phyloP scores from a whole-genome alignment of 805 yeast genomes.

The Cyberlindnera amylophila region DNA sequence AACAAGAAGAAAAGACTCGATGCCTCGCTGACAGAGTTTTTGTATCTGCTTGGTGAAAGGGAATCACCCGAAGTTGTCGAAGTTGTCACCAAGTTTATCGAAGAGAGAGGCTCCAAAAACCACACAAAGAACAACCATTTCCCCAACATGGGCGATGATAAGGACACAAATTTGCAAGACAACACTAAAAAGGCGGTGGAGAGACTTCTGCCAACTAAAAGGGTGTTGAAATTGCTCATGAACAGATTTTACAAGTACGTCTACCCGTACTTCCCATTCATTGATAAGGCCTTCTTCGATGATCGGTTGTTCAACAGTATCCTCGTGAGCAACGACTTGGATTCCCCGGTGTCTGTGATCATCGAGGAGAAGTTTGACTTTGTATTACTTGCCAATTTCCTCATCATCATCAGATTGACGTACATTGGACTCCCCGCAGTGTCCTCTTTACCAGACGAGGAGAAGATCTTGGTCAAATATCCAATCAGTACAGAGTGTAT shows the following conservation, averaged over 20 bases:
- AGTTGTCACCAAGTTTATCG: constrained; percentile 18
- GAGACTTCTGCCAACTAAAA: constrained; percentile 35
- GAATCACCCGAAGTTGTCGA: constrained; percentile 20
- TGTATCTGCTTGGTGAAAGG: constrained; percentile 22
- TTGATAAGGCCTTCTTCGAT: constrained; percentile 37
- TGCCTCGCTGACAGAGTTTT: constrained; percentile 19
- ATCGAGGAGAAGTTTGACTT: constrained; percentile 39
- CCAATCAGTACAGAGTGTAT: constrained; percentile 39
- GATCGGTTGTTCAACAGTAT: constrained; percentile 29
- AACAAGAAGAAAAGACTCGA: constrained; percentile 22
- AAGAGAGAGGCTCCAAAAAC: constrained; percentile 18
- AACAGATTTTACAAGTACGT: constrained; percentile 39
- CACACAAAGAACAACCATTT: constrained; percentile 7
- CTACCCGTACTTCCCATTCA: constrained; percentile 46
- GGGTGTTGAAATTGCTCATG: constrained; percentile 38
- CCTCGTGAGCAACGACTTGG: constrained; percentile 32
- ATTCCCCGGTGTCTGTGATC: constrained; percentile 26
- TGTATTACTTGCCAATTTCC: constrained; percentile 36
- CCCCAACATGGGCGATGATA: constrained; percentile 15
- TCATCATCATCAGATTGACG: constrained; percentile 39
- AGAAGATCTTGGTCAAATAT: constrained; percentile 27
- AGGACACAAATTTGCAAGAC: constrained; percentile 20
- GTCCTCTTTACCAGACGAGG: constrained; percentile 12
- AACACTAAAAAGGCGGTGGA: constrained; percentile 33
- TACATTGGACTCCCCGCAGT: constrained; percentile 37